Evolutionary conservation across 345 rosid genomes (phyloP).

Genomic region (Isatis tinctoria): DNA sequence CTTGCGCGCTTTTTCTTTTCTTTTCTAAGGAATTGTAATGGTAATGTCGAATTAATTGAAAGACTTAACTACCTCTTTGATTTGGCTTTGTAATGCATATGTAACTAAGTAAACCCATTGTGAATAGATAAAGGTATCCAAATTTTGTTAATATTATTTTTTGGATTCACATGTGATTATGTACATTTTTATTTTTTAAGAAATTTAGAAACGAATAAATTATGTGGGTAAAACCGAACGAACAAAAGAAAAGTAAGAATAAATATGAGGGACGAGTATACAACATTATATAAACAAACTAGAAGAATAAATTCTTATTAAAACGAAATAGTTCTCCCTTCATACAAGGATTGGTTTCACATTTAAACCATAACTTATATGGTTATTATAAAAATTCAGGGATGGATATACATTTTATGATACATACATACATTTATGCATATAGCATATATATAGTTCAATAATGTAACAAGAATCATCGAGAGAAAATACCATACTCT

Average conservation of each 20-base stretch:
- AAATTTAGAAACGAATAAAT: not conserved
- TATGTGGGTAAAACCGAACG: not conserved
- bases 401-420: constrained; percentile 9
- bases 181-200: too few species aligned
- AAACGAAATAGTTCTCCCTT: not conserved
- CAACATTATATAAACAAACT: not conserved
- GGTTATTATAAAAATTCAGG: not conserved
- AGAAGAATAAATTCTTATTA: not conserved
- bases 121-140: not conserved
- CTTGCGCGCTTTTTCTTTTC: not conserved
- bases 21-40: not conserved
- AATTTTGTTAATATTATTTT: not conserved
- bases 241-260: too few species aligned
- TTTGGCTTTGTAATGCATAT: not conserved
- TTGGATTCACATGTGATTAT: not conserved
- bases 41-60: not conserved
- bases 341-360: not conserved
- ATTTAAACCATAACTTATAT: not conserved
- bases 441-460: constrained; percentile 12
- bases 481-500: constrained; percentile 31
- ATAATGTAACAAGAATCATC: constrained; percentile 14
- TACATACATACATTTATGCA: not conserved
- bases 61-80: not conserved
- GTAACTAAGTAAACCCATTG: not conserved
- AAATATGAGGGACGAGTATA: not conserved